These are phyloP conservation scores for Talaromyces islandicus DNA, from an alignment of 2,329 filamentous ascomycete genomes.

Conservation along the genomic window DNA sequence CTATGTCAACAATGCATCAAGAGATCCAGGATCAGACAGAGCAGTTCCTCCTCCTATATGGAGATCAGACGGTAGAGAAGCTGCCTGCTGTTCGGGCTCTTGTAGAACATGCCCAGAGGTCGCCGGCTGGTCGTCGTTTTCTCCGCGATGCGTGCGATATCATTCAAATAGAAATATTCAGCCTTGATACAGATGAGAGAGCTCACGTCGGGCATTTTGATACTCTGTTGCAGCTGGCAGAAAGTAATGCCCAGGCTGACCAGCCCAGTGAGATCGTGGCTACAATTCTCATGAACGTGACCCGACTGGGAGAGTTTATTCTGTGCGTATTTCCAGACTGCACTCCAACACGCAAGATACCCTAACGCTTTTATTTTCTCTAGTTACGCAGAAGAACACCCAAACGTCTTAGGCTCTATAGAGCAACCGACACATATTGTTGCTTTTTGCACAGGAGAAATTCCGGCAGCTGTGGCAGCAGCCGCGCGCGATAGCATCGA, in stretches of 20 bases:
- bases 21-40: background rate
- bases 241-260: background rate
- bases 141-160: conserved; percentile 3
- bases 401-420: background rate
- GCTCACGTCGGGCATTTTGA: background rate
- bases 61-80: conserved; percentile 7
- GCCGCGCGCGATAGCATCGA: background rate
- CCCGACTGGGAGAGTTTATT: background rate
- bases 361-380: background rate
- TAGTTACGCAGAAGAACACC: background rate
- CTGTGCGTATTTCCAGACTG: background rate
- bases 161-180: background rate
- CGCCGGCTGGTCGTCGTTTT: background rate
- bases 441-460: conserved; percentile 1
- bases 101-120: background rate
- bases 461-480: background rate
- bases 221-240: background rate
- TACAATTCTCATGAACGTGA: background rate
- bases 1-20: background rate
- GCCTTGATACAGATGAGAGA: background rate
- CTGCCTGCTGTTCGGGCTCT: background rate
- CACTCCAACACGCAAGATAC: background rate
- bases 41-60: background rate
- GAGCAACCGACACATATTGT: background rate
- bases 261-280: background rate